Base-by-base conservation (phyloP, 1,139 yeast species). In the Waltiozyma sp. region DNA sequence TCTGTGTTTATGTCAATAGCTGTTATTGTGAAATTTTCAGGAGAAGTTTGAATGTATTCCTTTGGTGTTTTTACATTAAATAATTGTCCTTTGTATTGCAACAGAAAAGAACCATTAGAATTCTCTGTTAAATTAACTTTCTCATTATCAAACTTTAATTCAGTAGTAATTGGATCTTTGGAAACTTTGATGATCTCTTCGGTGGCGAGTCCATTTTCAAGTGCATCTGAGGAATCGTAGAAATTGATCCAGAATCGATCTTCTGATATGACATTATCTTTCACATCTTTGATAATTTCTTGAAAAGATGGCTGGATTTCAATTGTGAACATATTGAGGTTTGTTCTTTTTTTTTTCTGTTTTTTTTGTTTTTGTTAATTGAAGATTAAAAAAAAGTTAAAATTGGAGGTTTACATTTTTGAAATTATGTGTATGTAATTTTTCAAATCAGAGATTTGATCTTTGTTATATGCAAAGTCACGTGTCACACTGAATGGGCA, bases 241-340 rank as follows among this genome's bases (percentile, higher is more conserved):
- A 65, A 50, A 41, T 66, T 64, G 10, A 73, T 55, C 70, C 74
- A 75, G 50, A 75, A 65, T 10, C 50, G 47, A 11, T 62, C 68
- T 15, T 59, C 56, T 1, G 42, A 47, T 0, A 48, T 41, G 2
- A n/a, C 33, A 1, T 62, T 64, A 0, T 45, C 36, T 13, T 41
- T 40, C 1, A 65, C 69, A 38, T 71, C 75, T 2, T 51, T 41
- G 9, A 72, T 59, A 7, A 66, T 70, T 1, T 69, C 71, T 35
- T 57, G 56, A 44, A 74, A 71, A 3, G 47, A 57, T 5, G 67
- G 59, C 56, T 75, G 79, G 2, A 74, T 61, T 3, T 63, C 54
- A 3, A 49, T 6, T 2, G 47, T 39, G 11, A 26, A 23, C 49
- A 49, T 47, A 26, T 26, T 26, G n/a, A n/a, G n/a, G n/a, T n/a